Base-by-base conservation (phyloP, 169 alveolate genomes). In the Plasmodium inui region DNA sequence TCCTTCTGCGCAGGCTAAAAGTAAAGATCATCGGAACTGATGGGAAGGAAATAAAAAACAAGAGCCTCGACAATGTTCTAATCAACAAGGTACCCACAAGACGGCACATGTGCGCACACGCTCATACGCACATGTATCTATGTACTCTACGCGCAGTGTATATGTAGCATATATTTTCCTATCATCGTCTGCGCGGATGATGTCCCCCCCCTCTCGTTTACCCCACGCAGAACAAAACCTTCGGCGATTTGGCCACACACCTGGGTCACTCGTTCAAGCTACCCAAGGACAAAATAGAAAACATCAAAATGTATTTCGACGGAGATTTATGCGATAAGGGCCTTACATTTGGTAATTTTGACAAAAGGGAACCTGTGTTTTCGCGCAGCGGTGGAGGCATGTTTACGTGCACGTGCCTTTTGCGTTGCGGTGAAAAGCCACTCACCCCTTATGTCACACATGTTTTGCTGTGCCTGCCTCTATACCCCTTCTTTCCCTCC, bases 21-120 rank as follows among this genome's bases (percentile, higher is more conserved):
- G 93, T 86, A 34, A 86, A 86, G 46, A 86, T 86, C 22, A 86
- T 86, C 55, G 93, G 93, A 50, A 86, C 86, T 3, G 79, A 86
- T 53, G 93, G 93, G 80, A 86, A 34, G 32, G 80, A 19, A 76
- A 86, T 86, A 26, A 86, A 86, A 76, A 86, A 86, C 71, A 86
- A 78, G 39, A 50, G 93, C n/a, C 34, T 86, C 17, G 93, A 86
- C 37, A 86, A 86, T 55, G 93, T 86, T 86, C 80, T 86, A 76
- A 86, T 86, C 37, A 86, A 86, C 50, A 86, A 86, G 93, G 93
- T 86, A 82, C 22, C 39, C 37, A 81, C 41, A 81, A 8, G 34
- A 3, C 37, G 55, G 41, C 32, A 41, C 85, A 79, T 41, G n/a
- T 28, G 26, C 6, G 30, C 46, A 32, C 85, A 79, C 76, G n/a